Evolutionary conservation across 164 flowering plant genomes (phyloP).

Genomic region (Tetracentron sinense): DNA sequence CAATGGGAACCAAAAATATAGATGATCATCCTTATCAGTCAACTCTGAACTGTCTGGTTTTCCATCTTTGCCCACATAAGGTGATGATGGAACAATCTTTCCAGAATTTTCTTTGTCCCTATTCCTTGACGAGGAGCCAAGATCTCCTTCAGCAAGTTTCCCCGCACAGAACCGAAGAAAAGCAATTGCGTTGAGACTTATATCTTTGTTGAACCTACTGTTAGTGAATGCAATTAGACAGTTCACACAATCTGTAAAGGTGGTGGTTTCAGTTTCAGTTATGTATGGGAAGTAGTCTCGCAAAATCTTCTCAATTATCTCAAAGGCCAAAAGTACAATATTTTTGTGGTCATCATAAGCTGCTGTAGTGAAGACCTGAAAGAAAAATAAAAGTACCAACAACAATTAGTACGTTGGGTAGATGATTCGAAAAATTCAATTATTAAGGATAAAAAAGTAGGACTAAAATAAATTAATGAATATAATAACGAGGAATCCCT

Average conservation of each 20-base stretch:
- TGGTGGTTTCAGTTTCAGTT: slow-evolving; percentile 95
- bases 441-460: neutral
- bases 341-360: slow-evolving; percentile 98
- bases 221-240: slow-evolving; percentile 95
- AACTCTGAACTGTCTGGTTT: slow-evolving; percentile 53
- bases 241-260: slow-evolving; percentile 97
- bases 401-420: neutral
- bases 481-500: neutral
- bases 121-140: slow-evolving; percentile 60
- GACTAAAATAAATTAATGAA: neutral
- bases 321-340: slow-evolving; percentile 95
- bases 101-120: slow-evolving; percentile 58
- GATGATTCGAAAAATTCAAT: neutral
- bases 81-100: slow-evolving; percentile 42
- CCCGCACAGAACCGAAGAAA: slow-evolving; percentile 92
- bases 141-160: slow-evolving; percentile 95
- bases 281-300: slow-evolving; percentile 97
- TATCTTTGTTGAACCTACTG: slow-evolving; percentile 88
- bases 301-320: slow-evolving; percentile 93
- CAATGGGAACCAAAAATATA: slow-evolving; percentile 95
- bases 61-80: slow-evolving; percentile 51
- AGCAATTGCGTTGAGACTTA: slow-evolving; percentile 93
- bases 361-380: slow-evolving; percentile 95
- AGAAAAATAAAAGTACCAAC: neutral
- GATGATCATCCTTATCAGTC: slow-evolving; percentile 65